Evolutionary conservation across 78 protist species (phyloP), one percentile per base, ranked within the genome.

Genomic region (Goniomonas avonlea): DNA sequence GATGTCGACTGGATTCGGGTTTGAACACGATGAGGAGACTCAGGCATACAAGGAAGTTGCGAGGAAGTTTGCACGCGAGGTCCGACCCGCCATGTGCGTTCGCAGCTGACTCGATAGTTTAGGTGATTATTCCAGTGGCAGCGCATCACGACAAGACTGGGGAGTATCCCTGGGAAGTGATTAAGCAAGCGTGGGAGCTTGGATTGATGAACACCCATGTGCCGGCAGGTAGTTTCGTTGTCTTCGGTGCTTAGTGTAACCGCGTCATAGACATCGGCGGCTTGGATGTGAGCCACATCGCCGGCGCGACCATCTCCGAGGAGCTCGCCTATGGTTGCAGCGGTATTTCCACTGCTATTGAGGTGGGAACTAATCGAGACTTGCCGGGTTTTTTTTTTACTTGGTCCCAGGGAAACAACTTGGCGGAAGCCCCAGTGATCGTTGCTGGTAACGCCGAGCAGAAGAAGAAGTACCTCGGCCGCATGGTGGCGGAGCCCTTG

Each of bases 381-480:
- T 81, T 1, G 85, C 85, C 77, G 77, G 47, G 29, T 68, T n/a
- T n/a, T n/a, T n/a, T n/a, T n/a, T n/a, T n/a, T n/a, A n/a, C n/a
- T n/a, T n/a, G n/a, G n/a, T n/a, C n/a, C n/a, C n/a, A n/a, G n/a
- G n/a, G n/a, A n/a, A n/a, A n/a, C n/a, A n/a, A n/a, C n/a, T n/a
- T n/a, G n/a, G n/a, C n/a, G n/a, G n/a, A n/a, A n/a, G n/a, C 70
- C 15, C 86, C 86, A 13, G 71, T 82, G 47, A 38, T 82, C 20
- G 37, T 82, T 34, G 86, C 77, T 7, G 86, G 59, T 3, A 47
- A 20, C 38, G 86, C 73, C 27, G 86, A 23, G 78, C 86, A 74
- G 77, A 73, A 82, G 86, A 75, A 74, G 76, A 66, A 59, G 81
- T 82, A 61, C 81, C 77, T 82, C n/a, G 86, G 86, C 43, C 77